phyloP scores from a whole-genome alignment of 108 stramenopile species.

The Nitzschia palea region DNA sequence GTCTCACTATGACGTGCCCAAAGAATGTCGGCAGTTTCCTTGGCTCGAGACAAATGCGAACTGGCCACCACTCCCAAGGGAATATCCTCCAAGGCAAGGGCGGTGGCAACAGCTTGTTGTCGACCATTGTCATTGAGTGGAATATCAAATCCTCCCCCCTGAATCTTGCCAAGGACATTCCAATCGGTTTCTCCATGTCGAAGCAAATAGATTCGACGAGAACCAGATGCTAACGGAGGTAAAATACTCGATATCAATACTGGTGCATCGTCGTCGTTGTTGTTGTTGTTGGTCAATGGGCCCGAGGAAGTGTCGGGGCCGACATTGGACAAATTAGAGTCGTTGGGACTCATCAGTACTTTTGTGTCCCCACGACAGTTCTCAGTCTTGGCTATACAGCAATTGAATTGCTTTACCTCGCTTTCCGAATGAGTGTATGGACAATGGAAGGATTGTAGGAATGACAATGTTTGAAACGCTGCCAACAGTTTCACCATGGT shows the following conservation, averaged over 20 bases:
- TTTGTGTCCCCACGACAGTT: background rate
- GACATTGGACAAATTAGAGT: background rate
- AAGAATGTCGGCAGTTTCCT: slow-evolving; percentile 42
- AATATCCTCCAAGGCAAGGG: slow-evolving; percentile 25
- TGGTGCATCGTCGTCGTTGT: background rate
- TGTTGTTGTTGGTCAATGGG: background rate
- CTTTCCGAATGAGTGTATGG: background rate
- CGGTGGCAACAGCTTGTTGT: slow-evolving; percentile 28
- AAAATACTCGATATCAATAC: background rate
- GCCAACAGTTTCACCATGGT: background rate
- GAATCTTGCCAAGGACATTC: slow-evolving; percentile 41
- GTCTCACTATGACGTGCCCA: slow-evolving; percentile 13
- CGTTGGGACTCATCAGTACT: background rate
- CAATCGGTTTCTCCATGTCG: slow-evolving; percentile 57
- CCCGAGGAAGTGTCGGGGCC: background rate
- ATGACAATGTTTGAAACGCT: background rate
- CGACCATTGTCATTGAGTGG: slow-evolving; percentile 41
- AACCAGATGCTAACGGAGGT: slow-evolving; percentile 1
- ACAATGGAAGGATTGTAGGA: background rate
- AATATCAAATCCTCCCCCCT: slow-evolving; percentile 51
- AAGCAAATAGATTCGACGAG: slow-evolving; percentile 37
- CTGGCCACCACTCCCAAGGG: slow-evolving; percentile 34
- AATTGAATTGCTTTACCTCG: too few species aligned
- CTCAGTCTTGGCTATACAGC: background rate
- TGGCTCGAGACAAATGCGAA: slow-evolving; percentile 36